Evolutionary conservation across 2,329 filamentous ascomycete species (phyloP), one percentile per base, ranked within the genome.

Genomic region (Aspergillus fijiensis): DNA sequence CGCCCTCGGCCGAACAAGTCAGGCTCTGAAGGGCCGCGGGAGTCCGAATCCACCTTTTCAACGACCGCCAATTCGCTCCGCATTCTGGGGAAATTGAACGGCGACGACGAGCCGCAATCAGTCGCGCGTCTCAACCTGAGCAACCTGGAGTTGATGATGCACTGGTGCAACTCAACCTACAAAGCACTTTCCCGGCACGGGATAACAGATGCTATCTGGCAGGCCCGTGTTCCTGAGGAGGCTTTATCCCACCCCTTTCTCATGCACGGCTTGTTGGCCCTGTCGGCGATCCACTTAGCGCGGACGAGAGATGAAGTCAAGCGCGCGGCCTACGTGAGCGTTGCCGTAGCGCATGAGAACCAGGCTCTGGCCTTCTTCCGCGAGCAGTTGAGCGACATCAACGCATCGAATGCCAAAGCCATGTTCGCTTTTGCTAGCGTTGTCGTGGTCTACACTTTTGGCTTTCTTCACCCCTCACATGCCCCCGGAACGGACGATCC

Each of bases 121-220:
- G 58, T 66, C 4, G 47, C 55, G 10, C 65, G 77, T 35, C 67
- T 81, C 9, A 80, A 81, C 58, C 64, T 82, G 23, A 71, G 77
- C 49, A 77, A 82, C 60, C 67, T 77, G 51, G 81, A 79, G 64
- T 72, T 79, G 27, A 78, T 77, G 63, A 70, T 75, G 65, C 72
- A 75, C 19, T 75, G 74, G 74, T 74, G 71, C 55, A 74, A 73
- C 57, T 60, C 70, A 11, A 78, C 76, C 4, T 74, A 76, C 51
- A 58, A 57, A 39, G 63, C 64, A 1, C 55, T 75, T 10, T 67
- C 70, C 2, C 72, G 73, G 11, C 66, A 66, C 51, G 67, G 70
- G 19, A 60, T 49, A 14, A 74, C 71, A 2, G 73, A 77, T 51
- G 61, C 63, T 11, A 70, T 76, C 59, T 76, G 74, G 74, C 71